phyloP scores from a whole-genome alignment of 2,329 filamentous ascomycete species.

The Scedosporium apiospermum region DNA sequence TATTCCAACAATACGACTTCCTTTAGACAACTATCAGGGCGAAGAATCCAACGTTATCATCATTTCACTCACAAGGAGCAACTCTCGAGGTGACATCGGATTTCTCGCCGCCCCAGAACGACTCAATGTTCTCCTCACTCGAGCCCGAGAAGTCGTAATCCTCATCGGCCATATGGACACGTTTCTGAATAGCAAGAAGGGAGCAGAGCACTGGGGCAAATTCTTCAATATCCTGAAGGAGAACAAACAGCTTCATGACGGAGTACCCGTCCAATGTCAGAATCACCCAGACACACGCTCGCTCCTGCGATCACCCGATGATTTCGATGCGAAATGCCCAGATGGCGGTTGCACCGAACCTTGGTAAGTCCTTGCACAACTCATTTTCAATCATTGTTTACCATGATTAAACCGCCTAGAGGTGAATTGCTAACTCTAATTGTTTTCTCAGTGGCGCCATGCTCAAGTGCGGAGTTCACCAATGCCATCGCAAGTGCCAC shows the following conservation, averaged over 20 bases:
- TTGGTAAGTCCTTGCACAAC: slow-evolving; percentile 27
- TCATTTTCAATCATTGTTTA: not conserved
- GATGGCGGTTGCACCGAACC: slow-evolving; percentile 59
- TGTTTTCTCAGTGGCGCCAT: slow-evolving; percentile 28
- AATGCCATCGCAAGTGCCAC: slow-evolving; percentile 54
- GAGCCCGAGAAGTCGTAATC: slow-evolving; percentile 56
- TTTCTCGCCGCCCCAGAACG: slow-evolving; percentile 59
- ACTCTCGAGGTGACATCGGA: slow-evolving; percentile 53
- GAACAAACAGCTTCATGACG: slow-evolving; percentile 44
- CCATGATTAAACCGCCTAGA: not conserved
- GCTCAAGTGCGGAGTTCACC: slow-evolving; percentile 49
- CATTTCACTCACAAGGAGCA: slow-evolving; percentile 58
- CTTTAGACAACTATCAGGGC: slow-evolving; percentile 63
- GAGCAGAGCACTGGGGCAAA: slow-evolving; percentile 39
- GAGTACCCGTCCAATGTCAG: slow-evolving; percentile 50
- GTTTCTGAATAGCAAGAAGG: slow-evolving; percentile 45
- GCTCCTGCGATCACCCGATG: slow-evolving; percentile 33
- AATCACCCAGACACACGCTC: slow-evolving; percentile 42
- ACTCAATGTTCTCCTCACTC: slow-evolving; percentile 60
- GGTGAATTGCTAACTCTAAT: not conserved
- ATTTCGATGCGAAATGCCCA: slow-evolving; percentile 54
- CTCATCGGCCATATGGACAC: slow-evolving; percentile 62
- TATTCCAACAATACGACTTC: no score
- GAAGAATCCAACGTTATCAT: slow-evolving; percentile 69
- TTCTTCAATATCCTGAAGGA: slow-evolving; percentile 48